A percentile compares a stretch with the other conserved stretches of the same genome.
Conservation (phyloP, 305 asterid genomes). For the Plantago lanceolata region DNA sequence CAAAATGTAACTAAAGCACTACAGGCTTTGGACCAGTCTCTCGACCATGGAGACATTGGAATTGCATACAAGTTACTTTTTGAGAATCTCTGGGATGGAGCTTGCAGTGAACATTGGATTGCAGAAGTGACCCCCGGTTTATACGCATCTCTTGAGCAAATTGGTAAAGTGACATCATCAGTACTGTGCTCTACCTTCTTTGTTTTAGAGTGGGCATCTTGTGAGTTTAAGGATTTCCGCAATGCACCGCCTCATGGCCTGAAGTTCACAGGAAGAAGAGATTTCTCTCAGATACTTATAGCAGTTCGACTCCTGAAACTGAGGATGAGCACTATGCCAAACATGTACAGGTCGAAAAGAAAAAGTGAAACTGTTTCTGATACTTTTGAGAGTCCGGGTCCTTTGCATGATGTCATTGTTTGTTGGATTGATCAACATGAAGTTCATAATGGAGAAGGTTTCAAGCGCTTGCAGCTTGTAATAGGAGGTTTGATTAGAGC, state of each 20-base stretch:
- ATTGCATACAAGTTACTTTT: slow-evolving; percentile 57
- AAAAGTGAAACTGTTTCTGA: slow-evolving; percentile 37
- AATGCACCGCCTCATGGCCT: slow-evolving; percentile 56
- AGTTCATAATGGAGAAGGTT: slow-evolving; percentile 78
- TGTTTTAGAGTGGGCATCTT: slow-evolving; percentile 97
- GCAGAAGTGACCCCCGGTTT: slow-evolving; percentile 76
- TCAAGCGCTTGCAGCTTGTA: slow-evolving; percentile 71
- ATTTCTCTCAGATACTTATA: slow-evolving; percentile 71
- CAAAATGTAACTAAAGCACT: slow-evolving; percentile 74
- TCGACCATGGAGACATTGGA: slow-evolving; percentile 70
- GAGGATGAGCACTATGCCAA: slow-evolving; percentile 55
- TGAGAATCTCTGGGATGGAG: slow-evolving; percentile 71
- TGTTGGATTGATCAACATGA: slow-evolving; percentile 99
- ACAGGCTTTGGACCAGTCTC: slow-evolving; percentile 73
- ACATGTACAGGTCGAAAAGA: slow-evolving; percentile 33
- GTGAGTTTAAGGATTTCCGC: slow-evolving; percentile 86
- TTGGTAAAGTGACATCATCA: slow-evolving; percentile 54
- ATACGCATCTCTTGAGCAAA: slow-evolving; percentile 69
- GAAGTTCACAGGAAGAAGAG: slow-evolving; percentile 86
- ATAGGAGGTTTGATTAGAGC: slow-evolving; percentile 62
- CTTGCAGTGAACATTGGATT: slow-evolving; percentile 74
- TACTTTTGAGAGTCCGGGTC: slow-evolving; percentile 76
- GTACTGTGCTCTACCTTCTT: slow-evolving; percentile 75
- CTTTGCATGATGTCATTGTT: slow-evolving; percentile 84
- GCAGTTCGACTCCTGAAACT: slow-evolving; percentile 76